These are phyloP conservation scores for Ascochyta pisi DNA, from an alignment of 2,329 filamentous ascomycete species.

Conservation along the genomic window DNA sequence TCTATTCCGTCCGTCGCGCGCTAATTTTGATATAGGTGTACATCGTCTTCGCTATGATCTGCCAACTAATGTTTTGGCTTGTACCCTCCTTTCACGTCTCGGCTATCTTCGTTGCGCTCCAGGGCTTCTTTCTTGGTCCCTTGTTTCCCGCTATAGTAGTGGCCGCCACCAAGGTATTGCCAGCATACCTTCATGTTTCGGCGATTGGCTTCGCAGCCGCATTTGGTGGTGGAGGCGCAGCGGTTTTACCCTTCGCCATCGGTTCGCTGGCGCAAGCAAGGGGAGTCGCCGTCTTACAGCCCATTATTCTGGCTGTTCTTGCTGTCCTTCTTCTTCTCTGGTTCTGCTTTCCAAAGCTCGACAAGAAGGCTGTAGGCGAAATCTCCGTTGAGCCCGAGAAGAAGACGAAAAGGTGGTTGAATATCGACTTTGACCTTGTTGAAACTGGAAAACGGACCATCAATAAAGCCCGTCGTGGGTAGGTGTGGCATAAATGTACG, in stretches of 20 bases:
- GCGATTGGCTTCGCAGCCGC: slow-evolving; percentile 79
- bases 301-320: slow-evolving; percentile 61
- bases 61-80: slow-evolving; percentile 78
- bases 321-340: slow-evolving; percentile 58
- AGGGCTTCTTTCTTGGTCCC: slow-evolving; percentile 80
- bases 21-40: slow-evolving; percentile 57
- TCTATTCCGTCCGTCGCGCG: too few species aligned
- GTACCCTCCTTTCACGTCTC: slow-evolving; percentile 75
- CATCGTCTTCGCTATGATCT: slow-evolving; percentile 64
- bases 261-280: slow-evolving; percentile 68
- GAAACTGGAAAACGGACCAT: slow-evolving; percentile 27
- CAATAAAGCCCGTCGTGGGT: slow-evolving; percentile 13
- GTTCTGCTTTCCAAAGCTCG: slow-evolving; percentile 43
- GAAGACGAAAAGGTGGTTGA: slow-evolving; percentile 19
- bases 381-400: neutral
- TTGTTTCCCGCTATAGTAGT: slow-evolving; percentile 77
- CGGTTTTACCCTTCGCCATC: slow-evolving; percentile 67
- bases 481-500: neutral
- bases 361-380: slow-evolving; percentile 18
- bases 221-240: slow-evolving; percentile 74
- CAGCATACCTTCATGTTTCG: slow-evolving; percentile 74
- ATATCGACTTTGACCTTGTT: slow-evolving; percentile 31
- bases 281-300: slow-evolving; percentile 64
- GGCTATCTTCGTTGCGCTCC: slow-evolving; percentile 70
- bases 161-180: slow-evolving; percentile 73